These are phyloP conservation scores for Mycena galericulata DNA, from an alignment of 768 basidiomycete genomes.

Conservation along the genomic window DNA sequence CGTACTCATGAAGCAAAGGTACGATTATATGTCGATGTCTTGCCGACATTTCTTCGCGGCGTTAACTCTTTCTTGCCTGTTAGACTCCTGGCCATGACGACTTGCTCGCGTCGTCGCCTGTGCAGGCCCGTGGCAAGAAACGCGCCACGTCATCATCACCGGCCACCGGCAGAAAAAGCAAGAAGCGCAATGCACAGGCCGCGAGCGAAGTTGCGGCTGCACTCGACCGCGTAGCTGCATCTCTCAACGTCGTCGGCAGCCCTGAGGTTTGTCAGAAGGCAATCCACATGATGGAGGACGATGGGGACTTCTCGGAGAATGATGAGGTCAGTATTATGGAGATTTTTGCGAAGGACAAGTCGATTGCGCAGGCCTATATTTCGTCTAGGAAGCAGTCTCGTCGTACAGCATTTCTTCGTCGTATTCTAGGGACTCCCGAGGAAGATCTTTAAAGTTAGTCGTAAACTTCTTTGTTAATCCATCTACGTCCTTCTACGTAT, in stretches of 20 bases:
- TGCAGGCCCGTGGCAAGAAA: slow-evolving; percentile 4
- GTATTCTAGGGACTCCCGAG: not conserved
- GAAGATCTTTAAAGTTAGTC: not conserved
- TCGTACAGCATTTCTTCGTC: slow-evolving; percentile 9
- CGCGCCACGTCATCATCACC: slow-evolving; percentile 13
- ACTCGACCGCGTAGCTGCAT: not conserved
- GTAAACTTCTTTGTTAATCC: not conserved
- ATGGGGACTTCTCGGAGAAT: slow-evolving; percentile 18
- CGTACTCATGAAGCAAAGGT: too few species aligned
- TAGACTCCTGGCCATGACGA: not conserved
- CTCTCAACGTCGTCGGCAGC: not conserved
- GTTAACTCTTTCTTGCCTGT: not conserved
- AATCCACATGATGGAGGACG: slow-evolving; percentile 19
- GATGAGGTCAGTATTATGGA: slow-evolving; percentile 7
- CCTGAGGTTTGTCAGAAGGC: slow-evolving; percentile 18
- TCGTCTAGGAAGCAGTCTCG: not conserved
- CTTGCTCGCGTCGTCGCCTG: not conserved
- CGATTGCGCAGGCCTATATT: slow-evolving; percentile 23
- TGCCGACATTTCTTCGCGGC: too few species aligned
- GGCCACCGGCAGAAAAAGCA: not conserved
- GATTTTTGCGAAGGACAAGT: slow-evolving; percentile 13
- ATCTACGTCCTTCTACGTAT: not conserved
- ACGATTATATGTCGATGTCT: too few species aligned
- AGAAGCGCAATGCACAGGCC: slow-evolving; percentile 16
- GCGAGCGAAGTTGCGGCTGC: slow-evolving; percentile 19